A percentile compares a stretch with the other conserved stretches of the same genome.
phyloP scores from a whole-genome alignment of 257 asterid species.

The Ocimum tenuiflorum region DNA sequence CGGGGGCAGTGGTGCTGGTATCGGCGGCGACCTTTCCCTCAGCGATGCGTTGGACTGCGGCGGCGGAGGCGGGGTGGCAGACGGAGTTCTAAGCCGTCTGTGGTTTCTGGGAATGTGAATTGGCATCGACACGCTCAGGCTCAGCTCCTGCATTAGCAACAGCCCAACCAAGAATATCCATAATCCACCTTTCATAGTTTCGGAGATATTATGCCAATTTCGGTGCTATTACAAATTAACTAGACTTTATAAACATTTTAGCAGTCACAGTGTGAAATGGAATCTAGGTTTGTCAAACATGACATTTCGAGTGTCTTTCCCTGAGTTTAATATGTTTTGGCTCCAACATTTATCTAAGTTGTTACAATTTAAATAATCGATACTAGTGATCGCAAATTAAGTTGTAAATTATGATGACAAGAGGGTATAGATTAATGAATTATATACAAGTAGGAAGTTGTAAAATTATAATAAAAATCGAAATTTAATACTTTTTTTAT shows the following conservation, averaged over 20 bases:
- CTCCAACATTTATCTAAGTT: no score
- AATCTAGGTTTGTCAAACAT: no score
- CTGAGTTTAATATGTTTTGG: no score
- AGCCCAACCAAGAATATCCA: background rate
- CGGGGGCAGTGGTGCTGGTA: background rate
- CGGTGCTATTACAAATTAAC: background rate
- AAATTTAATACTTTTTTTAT: no score
- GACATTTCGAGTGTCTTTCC: no score
- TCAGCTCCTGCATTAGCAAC: background rate
- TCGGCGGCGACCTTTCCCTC: constrained; percentile 1
- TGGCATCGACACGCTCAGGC: background rate
- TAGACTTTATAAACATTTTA: background rate
- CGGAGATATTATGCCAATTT: background rate
- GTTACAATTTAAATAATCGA: no score
- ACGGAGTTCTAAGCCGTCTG: background rate
- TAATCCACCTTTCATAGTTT: background rate
- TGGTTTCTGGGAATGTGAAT: background rate
- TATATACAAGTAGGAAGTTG: no score
- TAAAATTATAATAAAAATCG: no score
- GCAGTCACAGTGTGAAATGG: no score
- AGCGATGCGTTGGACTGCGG: background rate
- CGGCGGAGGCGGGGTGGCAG: background rate
- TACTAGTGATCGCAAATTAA: no score
- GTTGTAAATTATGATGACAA: no score
- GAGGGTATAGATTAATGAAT: no score